Base-by-base conservation (phyloP, 176 grass and related monocot genomes). In the Thinopyrum elongatum region DNA sequence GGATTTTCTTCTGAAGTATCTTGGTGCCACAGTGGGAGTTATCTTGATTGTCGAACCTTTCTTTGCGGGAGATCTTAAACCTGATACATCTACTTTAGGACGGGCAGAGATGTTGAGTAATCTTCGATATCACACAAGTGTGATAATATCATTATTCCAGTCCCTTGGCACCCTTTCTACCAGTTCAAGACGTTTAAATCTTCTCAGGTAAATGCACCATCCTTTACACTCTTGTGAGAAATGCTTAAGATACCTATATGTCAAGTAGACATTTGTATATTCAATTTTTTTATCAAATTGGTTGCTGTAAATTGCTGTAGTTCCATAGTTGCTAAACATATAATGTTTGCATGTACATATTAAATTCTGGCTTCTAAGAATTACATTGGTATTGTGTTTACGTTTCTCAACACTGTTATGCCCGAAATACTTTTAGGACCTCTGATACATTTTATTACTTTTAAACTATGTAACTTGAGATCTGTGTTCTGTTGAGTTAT, bases 31-130 rank as follows among this genome's bases (percentile, higher is more conserved):
- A 7, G 93, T 98, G 72, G 94, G 83, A 42, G 97, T 98, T 76
- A 81, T 98, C 72, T 85, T 98, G 73, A 98, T 98, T 62, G 86
- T 98, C 4, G 97, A 98, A 95, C 97, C 97, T 44, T 98, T 98
- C 75, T 98, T 98, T 90, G 79, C 88, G 86, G 97, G 97, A 33
- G 92, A 91, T 88, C 90, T 98, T 80, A 91, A 69, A 80, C 92
- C 97, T 69, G 94, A 96, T 46, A 62, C 94, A 81, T 95, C 93
- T 26, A 98, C 97, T 42, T 82, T 96, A 92, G 97, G 97, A 61
- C 86, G 97, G 82, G 97, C 97, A 81, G 97, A 98, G 89, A 98
- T 98, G 97, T 87, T 98, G 74, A 98, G 97, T 65, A 98, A 98
- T 83, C 80, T 98, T 78, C 88, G 97, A 16, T 98, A 98, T 80